Base-by-base conservation (phyloP, 2,329 filamentous ascomycete species). In the Aspergillus candidus region DNA sequence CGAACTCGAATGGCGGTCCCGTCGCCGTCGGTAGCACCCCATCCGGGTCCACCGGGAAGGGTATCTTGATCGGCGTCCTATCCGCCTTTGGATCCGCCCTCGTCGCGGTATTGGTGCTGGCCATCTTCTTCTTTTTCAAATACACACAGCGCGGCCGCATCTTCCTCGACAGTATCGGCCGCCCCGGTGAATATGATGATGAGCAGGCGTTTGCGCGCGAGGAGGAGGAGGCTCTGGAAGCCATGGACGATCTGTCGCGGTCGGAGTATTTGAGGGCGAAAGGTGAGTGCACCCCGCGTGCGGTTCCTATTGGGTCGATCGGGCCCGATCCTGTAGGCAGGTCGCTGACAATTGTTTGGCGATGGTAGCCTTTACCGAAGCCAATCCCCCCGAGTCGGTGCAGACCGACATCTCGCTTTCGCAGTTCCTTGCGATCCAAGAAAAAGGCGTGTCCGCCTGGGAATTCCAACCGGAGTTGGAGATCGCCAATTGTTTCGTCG, bases 371-470 rank as follows among this genome's bases (percentile, higher is more conserved):
- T 98, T 95, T 63, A 82, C 96, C 50, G 84, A 93, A 66, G 88
- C 84, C 44, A 96, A 97, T 62, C 93, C 91, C 3, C 89, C 93
- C 53, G 93, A 98, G 67, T 97, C 93, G 6, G 73, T 91, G 46
- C 89, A 93, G 60, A 97, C 93, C 55, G 93, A 98, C 63, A 98
- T 98, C 53, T 97, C 93, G 15, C 73, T 98, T 52, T 97, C 93
- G 31, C 93, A 98, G 66, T 97, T 95, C 65, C 78, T 98, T 47
- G 93, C 93, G 34, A 98, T 98, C 54, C 93, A 98, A 72, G 93
- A 98, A 72, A 98, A 98, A 68, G 93, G 93, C 40, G 91, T 98
- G n/a, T 95, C 93, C 4, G 93, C 93, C 6, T 98, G 93, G 93
- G 93, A 98, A 67, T 98, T 98, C 60, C 93, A 97, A 67, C 93